Conservation (phyloP, 2,329 filamentous ascomycete genomes). For the Pseudocercospora ulei region DNA sequence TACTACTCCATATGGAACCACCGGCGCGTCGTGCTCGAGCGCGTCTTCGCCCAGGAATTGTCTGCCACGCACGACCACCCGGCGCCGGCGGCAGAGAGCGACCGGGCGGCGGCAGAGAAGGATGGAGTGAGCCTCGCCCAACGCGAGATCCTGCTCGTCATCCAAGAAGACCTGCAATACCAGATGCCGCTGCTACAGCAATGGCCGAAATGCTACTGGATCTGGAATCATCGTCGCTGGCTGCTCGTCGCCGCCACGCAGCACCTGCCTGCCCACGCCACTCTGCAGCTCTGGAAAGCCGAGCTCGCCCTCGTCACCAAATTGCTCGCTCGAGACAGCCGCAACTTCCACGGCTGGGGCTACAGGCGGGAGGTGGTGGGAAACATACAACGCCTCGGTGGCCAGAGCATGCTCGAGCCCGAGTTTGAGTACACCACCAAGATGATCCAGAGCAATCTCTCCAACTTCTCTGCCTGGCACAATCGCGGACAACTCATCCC, state of each 20-base stretch:
- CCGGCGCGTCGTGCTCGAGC: constrained; percentile 61
- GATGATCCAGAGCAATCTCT: constrained; percentile 76
- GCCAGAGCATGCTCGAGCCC: constrained; percentile 52
- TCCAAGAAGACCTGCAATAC: constrained; percentile 68
- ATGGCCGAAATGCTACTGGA: constrained; percentile 97
- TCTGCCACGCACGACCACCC: constrained; percentile 26
- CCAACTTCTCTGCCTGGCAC: constrained; percentile 97
- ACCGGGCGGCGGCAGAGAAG: constrained; percentile 25
- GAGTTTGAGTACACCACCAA: constrained; percentile 86
- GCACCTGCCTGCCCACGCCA: constrained; percentile 48
- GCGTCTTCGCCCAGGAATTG: constrained; percentile 46
- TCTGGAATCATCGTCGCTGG: constrained; percentile 95
- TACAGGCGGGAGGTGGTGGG: constrained; percentile 72
- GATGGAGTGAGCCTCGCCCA: constrained; percentile 29
- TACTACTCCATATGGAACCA: constrained; percentile 90
- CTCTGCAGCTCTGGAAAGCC: constrained; percentile 65
- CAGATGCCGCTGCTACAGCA: constrained; percentile 73
- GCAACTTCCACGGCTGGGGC: constrained; percentile 96
- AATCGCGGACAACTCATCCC: constrained; percentile 76
- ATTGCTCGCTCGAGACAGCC: constrained; percentile 75
- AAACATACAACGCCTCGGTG: constrained; percentile 55
- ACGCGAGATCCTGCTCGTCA: constrained; percentile 42
- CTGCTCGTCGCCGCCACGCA: constrained; percentile 61
- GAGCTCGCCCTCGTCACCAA: constrained; percentile 75
- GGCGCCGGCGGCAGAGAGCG: constrained; percentile 18